A percentile compares a stretch with the other conserved stretches of the same genome.
These are phyloP conservation scores for Globisporangium irregulare DNA, from an alignment of 352 stramenopile species.

Conservation along the genomic window DNA sequence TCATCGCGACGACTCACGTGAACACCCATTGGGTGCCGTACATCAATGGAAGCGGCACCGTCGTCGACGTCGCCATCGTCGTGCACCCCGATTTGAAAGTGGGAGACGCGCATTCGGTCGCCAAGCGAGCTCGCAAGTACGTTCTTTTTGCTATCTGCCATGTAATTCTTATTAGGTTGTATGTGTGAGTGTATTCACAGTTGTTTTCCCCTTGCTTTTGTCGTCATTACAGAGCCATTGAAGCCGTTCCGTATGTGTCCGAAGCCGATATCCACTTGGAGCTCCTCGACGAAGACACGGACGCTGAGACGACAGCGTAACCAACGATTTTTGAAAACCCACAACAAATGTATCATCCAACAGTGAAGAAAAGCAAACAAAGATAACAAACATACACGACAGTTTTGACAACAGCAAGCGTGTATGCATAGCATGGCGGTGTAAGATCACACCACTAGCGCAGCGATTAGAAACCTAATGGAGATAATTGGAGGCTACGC, in stretches of 20 bases:
- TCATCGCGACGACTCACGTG: constrained; percentile 72
- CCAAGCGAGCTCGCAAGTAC: constrained; percentile 70
- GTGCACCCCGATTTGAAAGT: constrained; percentile 75
- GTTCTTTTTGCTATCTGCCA: constrained; percentile 7
- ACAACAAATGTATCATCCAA: constrained; percentile 3
- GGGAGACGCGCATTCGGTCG: constrained; percentile 64
- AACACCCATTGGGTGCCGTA: constrained; percentile 80
- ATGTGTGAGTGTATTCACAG: background rate
- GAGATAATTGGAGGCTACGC: background rate
- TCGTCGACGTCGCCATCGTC: constrained; percentile 78
- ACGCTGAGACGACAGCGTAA: constrained; percentile 13
- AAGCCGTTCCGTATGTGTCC: constrained; percentile 72
- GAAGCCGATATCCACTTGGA: constrained; percentile 85
- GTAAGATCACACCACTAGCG: background rate
- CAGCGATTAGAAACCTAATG: background rate
- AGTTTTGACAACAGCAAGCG: background rate
- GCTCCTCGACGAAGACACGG: constrained; percentile 55
- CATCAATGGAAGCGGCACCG: constrained; percentile 52
- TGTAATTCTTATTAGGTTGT: background rate
- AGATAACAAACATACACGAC: background rate
- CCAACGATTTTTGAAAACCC: background rate
- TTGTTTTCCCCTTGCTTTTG: background rate
- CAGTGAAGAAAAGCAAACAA: background rate
- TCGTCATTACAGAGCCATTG: constrained; percentile 50
- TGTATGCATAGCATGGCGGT: background rate